phyloP scores from a whole-genome alignment of 768 basidiomycete species.

The Tricholoma sp. region DNA sequence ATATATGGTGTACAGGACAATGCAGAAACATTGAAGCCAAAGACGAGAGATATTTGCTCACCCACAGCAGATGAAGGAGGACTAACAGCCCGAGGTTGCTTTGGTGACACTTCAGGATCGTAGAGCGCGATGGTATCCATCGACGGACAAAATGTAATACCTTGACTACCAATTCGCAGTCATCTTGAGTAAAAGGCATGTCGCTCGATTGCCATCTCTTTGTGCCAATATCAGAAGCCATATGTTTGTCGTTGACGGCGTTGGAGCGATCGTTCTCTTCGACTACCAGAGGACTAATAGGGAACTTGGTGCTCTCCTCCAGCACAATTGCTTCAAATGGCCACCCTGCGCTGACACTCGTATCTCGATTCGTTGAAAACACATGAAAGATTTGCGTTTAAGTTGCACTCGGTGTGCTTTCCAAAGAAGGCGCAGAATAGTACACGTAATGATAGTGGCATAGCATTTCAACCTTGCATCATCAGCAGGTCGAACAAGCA shows the following conservation, averaged over 20 bases:
- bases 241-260: background rate
- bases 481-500: background rate
- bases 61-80: background rate
- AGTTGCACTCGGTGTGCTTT: background rate
- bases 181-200: background rate
- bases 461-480: background rate
- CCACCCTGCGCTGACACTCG: background rate
- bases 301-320: background rate
- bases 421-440: background rate
- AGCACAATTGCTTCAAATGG: background rate
- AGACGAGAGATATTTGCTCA: too few species aligned
- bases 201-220: background rate
- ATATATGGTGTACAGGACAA: too few species aligned
- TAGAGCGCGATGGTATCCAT: background rate
- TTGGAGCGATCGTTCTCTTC: background rate
- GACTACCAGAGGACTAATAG: background rate
- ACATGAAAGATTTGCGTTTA: background rate
- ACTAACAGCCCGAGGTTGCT: too few species aligned
- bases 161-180: background rate
- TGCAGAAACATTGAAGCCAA: too few species aligned
- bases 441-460: background rate
- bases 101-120: background rate
- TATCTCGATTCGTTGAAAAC: background rate
- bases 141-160: background rate
- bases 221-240: background rate